Percentiles rank a stretch among this genome's conserved stretches.
phyloP scores from a whole-genome alignment of 768 basidiomycete species.

The Ramaria rubella region DNA sequence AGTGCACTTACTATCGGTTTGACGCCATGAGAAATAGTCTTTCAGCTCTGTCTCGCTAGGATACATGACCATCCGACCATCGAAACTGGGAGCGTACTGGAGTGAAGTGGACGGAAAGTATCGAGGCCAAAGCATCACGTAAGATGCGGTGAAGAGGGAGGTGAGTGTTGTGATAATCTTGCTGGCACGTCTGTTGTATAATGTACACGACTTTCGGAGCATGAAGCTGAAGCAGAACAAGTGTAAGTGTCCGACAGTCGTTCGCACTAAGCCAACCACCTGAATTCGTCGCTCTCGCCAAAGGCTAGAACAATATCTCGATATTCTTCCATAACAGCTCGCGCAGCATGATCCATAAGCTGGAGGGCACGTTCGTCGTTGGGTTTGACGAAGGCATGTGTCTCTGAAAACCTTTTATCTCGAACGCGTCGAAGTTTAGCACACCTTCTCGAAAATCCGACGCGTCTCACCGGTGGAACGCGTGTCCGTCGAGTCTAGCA shows the following conservation, averaged over 20 bases:
- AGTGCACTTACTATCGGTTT: conserved; percentile 76
- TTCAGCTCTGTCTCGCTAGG: conserved; percentile 63
- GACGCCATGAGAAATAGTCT: conserved; percentile 96
- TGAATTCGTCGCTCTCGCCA: conserved; percentile 97
- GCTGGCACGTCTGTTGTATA: conserved; percentile 82
- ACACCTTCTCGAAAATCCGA: conserved; percentile 6
- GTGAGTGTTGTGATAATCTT: conserved; percentile 83
- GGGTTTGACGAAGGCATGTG: conserved; percentile 79
- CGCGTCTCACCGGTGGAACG: conserved; percentile 75
- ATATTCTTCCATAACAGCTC: conserved; percentile 71
- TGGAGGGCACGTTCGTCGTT: conserved; percentile 83
- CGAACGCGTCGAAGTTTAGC: not conserved
- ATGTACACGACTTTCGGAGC: conserved; percentile 59
- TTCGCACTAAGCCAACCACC: conserved; percentile 37
- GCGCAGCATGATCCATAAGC: conserved; percentile 90
- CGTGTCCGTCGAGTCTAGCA: conserved; percentile 85
- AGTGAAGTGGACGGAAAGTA: conserved; percentile 72
- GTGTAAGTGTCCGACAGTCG: not conserved
- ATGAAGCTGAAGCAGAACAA: conserved; percentile 60
- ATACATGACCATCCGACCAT: conserved; percentile 82
- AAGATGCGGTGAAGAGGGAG: conserved; percentile 86
- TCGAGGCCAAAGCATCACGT: conserved; percentile 76
- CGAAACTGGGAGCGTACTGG: conserved; percentile 85
- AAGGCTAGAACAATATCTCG: conserved; percentile 83
- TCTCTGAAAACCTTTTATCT: conserved; percentile 66